Conservation (phyloP, 148 eudicot species). For the Persicaria tinctoria region DNA sequence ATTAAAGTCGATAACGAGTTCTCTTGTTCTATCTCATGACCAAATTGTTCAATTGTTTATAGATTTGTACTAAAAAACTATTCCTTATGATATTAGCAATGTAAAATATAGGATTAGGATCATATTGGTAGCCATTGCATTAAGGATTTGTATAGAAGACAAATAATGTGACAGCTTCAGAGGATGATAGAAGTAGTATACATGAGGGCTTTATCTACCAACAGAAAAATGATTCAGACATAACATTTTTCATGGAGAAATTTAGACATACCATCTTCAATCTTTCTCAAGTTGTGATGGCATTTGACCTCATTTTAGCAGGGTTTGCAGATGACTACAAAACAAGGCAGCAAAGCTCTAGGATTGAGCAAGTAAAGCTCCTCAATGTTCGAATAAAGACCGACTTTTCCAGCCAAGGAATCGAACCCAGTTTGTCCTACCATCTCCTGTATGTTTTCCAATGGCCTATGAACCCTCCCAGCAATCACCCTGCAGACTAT, state of each 20-base stretch:
- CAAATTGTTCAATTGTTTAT: too few species aligned
- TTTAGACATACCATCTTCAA: background rate
- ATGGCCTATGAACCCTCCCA: slow-evolving; percentile 88
- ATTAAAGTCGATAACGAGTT: too few species aligned
- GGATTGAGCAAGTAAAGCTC: slow-evolving; percentile 92
- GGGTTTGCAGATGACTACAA: slow-evolving; percentile 84
- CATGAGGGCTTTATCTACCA: background rate
- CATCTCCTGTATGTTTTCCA: slow-evolving; percentile 83
- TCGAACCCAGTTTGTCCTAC: slow-evolving; percentile 82
- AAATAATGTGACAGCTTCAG: too few species aligned
- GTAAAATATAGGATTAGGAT: too few species aligned
- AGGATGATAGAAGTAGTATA: too few species aligned
- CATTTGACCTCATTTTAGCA: slow-evolving; percentile 16
- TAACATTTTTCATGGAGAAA: background rate
- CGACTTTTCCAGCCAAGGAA: slow-evolving; percentile 94
- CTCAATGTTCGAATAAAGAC: slow-evolving; percentile 85
- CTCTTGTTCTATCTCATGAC: too few species aligned
- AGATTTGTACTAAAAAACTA: too few species aligned
- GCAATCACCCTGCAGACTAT: slow-evolving; percentile 96
- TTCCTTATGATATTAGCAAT: too few species aligned
- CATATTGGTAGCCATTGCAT: too few species aligned
- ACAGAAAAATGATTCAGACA: background rate
- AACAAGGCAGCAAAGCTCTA: slow-evolving; percentile 92
- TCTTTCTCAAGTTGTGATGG: background rate
- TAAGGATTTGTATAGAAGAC: too few species aligned